A percentile compares a stretch with the other conserved stretches of the same genome.
Conservation (phyloP, 352 stramenopile species). For the Phytophthora chlamydospora region DNA sequence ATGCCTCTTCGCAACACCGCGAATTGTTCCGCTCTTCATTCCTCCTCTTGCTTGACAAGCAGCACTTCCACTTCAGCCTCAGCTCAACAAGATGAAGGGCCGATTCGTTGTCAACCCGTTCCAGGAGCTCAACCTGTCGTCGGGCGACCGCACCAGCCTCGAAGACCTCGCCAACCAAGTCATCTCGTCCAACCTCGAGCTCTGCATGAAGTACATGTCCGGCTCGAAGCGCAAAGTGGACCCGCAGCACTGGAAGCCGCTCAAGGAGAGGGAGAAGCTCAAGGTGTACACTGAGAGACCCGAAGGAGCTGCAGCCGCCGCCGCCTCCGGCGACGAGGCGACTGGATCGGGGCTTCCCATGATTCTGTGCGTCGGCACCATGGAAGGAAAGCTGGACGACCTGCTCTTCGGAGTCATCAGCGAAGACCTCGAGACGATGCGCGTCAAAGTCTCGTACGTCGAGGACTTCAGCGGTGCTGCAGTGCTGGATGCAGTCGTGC, state of each 20-base stretch:
- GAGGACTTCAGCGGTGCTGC: slow-evolving; percentile 31
- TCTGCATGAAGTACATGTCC: slow-evolving; percentile 31
- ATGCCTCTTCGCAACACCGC: slow-evolving; percentile 8
- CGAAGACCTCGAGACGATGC: slow-evolving; percentile 42
- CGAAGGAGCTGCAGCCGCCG: slow-evolving; percentile 6
- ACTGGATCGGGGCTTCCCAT: slow-evolving; percentile 27
- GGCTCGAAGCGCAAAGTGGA: slow-evolving; percentile 32
- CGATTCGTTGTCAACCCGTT: slow-evolving; percentile 45
- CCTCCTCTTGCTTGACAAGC: slow-evolving; percentile 4
- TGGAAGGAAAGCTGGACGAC: slow-evolving; percentile 40
- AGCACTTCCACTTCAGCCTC: neutral
- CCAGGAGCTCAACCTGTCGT: slow-evolving; percentile 26
- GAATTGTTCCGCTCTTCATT: slow-evolving; percentile 18
- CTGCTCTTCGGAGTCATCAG: slow-evolving; percentile 43
- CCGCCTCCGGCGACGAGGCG: slow-evolving; percentile 6
- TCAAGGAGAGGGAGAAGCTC: slow-evolving; percentile 36
- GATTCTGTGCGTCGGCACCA: slow-evolving; percentile 36
- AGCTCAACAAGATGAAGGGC: slow-evolving; percentile 28
- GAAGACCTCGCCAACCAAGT: slow-evolving; percentile 32
- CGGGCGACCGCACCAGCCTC: slow-evolving; percentile 19
- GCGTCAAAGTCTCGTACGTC: slow-evolving; percentile 45
- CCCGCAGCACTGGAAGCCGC: slow-evolving; percentile 27
- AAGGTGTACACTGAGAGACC: slow-evolving; percentile 31
- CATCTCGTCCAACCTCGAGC: slow-evolving; percentile 27
- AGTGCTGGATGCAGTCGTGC: slow-evolving; percentile 29